Base-by-base conservation (phyloP, 257 asterid genomes). In the Ehretia macrophylla region DNA sequence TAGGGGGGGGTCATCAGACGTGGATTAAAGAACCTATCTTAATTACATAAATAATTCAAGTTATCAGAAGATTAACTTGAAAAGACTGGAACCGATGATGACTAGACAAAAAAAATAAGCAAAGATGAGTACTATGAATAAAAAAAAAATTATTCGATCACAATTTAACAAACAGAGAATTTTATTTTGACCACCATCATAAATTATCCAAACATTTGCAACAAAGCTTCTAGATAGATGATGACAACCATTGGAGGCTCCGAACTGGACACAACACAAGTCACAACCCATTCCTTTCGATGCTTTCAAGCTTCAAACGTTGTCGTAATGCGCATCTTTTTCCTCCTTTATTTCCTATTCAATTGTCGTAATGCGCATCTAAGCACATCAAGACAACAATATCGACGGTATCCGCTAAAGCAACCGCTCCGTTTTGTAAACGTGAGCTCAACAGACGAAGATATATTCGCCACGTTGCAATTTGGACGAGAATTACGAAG, bases 251-350 rank as follows among this genome's bases (percentile, higher is more conserved):
- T 42, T 42, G 47, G 16, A 42, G 47, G 55, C n/a, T 21, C 32
- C 19, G 17, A 61, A 60, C 38, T 38, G 38, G 47, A 35, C 58
- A 35, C 27, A 37, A 35, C 58, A 35, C 27, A 37, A 61, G 57
- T 50, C 58, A 51, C 23, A 9, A 10, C 47, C 12, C 59, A 45
- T 48, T 46, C 52, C 19, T 53, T n/a, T 64, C 62, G 62, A 66
- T 60, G 47, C 11, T 42, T 60, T 55, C 68, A 62, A 32, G 58
- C 77, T 60, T 48, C 68, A 62, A n/a, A 66, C 77, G 68, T 56
- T 20, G 68, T 56, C 54, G 62, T 54, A 42, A 19, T 37, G 62
- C 50, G 49, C 75, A 21, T 59, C 42, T n/a, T n/a, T n/a, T n/a
- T n/a, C n/a, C n/a, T n/a, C n/a, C n/a, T n/a, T n/a, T n/a, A n/a